Base-by-base conservation (phyloP, 2,329 filamentous ascomycete species). In the Trichophyton equinum region DNA sequence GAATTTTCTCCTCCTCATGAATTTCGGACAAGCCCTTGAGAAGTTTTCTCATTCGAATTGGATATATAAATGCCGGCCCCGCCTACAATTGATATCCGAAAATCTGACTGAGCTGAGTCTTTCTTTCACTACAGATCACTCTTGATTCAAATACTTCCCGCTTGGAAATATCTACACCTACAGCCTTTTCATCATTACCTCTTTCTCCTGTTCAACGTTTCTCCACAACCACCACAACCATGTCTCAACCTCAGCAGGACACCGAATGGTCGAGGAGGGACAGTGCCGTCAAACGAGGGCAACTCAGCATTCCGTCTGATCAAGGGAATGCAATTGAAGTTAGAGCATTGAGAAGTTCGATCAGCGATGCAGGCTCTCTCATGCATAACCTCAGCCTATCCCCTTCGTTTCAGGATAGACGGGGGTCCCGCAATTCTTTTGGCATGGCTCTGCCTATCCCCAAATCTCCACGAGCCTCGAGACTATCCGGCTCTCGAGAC, bases 351-450 rank as follows among this genome's bases (percentile, higher is more conserved):
- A 77, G 85, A 66, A 87, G 83, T 60, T 81, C 85, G 60, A 82
- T 88, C 64, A 85, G 86, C 36, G 85, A 90, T 74, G 83, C 82
- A 27, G 75, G 81, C 51, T 78, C 81, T 66, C 86, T 85, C 74
- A 89, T 89, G 86, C 86, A 89, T 79, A 84, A 82, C 68, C 77
- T 90, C 68, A 87, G 84, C 68, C 75, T 85, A 53, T 77, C 81
- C 13, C 86, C 85, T 15, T 89, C 85, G 6, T 83, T 83, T 77
- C 84, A 79, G 72, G 83, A 87, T 65, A 79, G 86, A 64, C 77
- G 86, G 65, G 79, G 81, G 55, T 89, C 87, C 20, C 82, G 87
- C 64, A 90, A 89, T 81, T 89, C 86, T 18, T 89, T 89, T 70
- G 87, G 87, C 64, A 79, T 85, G 57, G 81, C 85, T 20, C 81